phyloP scores from a whole-genome alignment of 352 stramenopile genomes.

The Thalassiosira tumida region DNA sequence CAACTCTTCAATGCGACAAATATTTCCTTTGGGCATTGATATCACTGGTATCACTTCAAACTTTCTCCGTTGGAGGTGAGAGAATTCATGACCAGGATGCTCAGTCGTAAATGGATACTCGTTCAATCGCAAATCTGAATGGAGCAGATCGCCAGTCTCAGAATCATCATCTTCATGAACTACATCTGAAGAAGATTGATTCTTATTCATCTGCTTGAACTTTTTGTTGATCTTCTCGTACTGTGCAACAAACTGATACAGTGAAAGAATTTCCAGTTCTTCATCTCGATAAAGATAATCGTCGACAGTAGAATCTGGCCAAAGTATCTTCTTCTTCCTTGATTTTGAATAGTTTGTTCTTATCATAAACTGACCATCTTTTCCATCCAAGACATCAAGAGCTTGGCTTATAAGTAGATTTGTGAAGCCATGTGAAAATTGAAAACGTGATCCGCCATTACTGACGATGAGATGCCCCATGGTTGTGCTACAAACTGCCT shows the following conservation, averaged over 20 bases:
- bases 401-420: constrained; percentile 59
- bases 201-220: constrained; percentile 33
- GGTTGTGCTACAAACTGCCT: constrained; percentile 55
- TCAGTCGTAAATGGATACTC: constrained; percentile 41
- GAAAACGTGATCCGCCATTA: constrained; percentile 59
- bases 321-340: constrained; percentile 1
- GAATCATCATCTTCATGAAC: constrained; percentile 2
- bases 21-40: constrained; percentile 10
- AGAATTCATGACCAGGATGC: constrained; percentile 57
- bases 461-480: constrained; percentile 62
- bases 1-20: constrained; percentile 53
- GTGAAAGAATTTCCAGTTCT: constrained; percentile 38
- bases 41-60: constrained; percentile 30
- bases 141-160: background rate
- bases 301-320: constrained; percentile 53
- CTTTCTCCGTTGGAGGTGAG: constrained; percentile 18
- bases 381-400: constrained; percentile 27
- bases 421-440: constrained; percentile 73
- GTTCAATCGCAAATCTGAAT: background rate
- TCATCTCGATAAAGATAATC: constrained; percentile 62
- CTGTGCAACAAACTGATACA: constrained; percentile 49
- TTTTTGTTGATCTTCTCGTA: constrained; percentile 58
- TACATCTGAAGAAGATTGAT: constrained; percentile 13
- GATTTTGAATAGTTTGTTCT: background rate
- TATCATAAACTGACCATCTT: background rate